Conservation (phyloP, 1,139 yeast species). For the Blastobotrys serpentis region DNA sequence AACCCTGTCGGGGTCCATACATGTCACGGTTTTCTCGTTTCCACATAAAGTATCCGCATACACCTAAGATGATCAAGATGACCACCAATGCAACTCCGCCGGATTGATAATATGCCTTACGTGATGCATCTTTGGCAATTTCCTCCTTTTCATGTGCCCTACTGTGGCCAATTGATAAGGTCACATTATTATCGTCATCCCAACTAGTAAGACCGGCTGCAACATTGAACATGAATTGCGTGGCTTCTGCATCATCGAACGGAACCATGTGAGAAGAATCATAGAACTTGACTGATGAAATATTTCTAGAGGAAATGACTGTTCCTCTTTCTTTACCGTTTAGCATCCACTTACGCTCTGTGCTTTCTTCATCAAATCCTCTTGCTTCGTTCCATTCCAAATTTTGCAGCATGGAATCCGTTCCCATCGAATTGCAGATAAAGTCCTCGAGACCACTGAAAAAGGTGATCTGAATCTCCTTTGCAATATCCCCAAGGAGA, state of each 20-base stretch:
- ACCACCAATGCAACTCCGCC: constrained; percentile 41
- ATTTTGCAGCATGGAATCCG: constrained; percentile 60
- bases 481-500: constrained; percentile 63
- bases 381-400: constrained; percentile 65
- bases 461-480: constrained; percentile 58
- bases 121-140: constrained; percentile 35
- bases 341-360: constrained; percentile 26
- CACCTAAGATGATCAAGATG: constrained; percentile 31
- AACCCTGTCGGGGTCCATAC: constrained; percentile 13
- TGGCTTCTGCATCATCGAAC: constrained; percentile 67
- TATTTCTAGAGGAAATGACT: constrained; percentile 52
- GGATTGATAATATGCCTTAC: constrained; percentile 42
- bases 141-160: constrained; percentile 23
- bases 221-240: constrained; percentile 57
- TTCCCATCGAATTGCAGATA: constrained; percentile 81
- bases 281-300: constrained; percentile 69
- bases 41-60: constrained; percentile 31
- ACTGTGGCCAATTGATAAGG: constrained; percentile 18
- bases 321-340: constrained; percentile 27
- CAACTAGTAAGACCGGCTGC: constrained; percentile 34
- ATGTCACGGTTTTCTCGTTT: constrained; percentile 12
- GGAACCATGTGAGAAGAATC: constrained; percentile 96
- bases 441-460: constrained; percentile 89
- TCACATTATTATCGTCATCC: constrained; percentile 16
- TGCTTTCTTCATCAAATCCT: constrained; percentile 44